A percentile compares a stretch with the other conserved stretches of the same genome.
phyloP scores from a whole-genome alignment of 306 rosid species.

The Lagenaria siceraria region DNA sequence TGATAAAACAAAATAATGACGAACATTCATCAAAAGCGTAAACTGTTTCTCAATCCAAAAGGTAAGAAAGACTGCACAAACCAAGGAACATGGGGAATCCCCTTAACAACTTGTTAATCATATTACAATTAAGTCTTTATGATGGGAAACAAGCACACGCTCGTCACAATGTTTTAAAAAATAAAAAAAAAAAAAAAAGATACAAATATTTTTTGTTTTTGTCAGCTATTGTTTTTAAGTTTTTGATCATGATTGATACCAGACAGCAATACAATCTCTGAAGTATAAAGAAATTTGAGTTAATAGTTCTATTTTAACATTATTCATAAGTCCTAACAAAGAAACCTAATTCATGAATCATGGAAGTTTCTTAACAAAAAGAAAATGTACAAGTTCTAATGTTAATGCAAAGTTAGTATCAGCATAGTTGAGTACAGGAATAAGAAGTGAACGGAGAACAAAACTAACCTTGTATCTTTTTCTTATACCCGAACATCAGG shows the following conservation, averaged over 20 bases:
- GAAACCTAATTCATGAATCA: neutral
- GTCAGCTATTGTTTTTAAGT: neutral
- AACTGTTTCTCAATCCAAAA: no score
- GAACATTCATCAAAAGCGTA: no score
- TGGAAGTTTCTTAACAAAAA: neutral
- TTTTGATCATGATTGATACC: neutral
- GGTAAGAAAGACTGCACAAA: no score
- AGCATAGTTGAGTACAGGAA: neutral
- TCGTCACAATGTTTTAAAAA: no score
- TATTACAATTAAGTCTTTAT: no score
- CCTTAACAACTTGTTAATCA: no score
- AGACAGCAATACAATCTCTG: no score
- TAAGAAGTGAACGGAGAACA: neutral
- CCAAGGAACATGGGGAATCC: no score
- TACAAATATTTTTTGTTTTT: neutral
- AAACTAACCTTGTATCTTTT: constrained; percentile 35
- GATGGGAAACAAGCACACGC: no score
- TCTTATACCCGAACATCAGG: constrained; percentile 23
- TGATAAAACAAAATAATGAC: no score
- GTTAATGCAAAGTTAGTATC: neutral
- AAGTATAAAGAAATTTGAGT: no score
- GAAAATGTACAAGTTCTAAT: neutral
- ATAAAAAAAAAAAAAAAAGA: neutral
- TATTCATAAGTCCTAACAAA: neutral
- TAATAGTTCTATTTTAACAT: no score